These are phyloP conservation scores for Austroboletus novae-zelandiae DNA, from an alignment of 1,284 basidiomycete species.

Conservation along the genomic window DNA sequence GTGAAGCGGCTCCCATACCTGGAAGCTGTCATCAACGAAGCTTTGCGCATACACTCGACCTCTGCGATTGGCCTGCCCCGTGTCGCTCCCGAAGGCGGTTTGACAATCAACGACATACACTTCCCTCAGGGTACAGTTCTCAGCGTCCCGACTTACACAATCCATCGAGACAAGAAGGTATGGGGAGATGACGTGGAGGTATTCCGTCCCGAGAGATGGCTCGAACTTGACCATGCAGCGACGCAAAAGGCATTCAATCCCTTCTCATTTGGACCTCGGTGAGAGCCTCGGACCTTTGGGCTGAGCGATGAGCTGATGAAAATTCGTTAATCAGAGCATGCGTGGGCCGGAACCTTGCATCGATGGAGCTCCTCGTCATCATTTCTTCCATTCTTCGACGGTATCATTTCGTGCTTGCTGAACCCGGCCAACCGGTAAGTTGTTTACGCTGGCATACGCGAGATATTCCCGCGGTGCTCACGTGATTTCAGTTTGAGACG, in stretches of 20 bases:
- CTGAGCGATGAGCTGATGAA: background rate
- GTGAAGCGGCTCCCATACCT: constrained; percentile 75
- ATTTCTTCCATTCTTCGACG: constrained; percentile 69
- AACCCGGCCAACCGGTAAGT: constrained; percentile 55
- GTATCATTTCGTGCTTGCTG: constrained; percentile 67
- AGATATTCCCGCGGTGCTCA: constrained; percentile 7
- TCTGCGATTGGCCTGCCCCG: constrained; percentile 82
- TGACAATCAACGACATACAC: constrained; percentile 54
- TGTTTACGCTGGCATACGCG: background rate
- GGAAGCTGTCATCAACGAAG: constrained; percentile 82
- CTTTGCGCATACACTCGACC: constrained; percentile 78
- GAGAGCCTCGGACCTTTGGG: background rate
- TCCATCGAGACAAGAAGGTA: constrained; percentile 66
- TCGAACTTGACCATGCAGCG: constrained; percentile 57
- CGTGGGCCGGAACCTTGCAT: constrained; percentile 74
- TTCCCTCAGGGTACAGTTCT: constrained; percentile 75
- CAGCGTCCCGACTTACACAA: constrained; percentile 74
- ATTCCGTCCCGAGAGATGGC: constrained; percentile 82
- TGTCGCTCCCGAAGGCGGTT: constrained; percentile 65
- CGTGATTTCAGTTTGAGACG: constrained; percentile 51
- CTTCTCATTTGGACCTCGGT: constrained; percentile 70
- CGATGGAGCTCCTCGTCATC: constrained; percentile 73
- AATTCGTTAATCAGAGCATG: constrained; percentile 49
- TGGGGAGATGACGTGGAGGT: constrained; percentile 80
- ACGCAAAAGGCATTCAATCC: constrained; percentile 76